Conservation (phyloP, 2,329 filamentous ascomycete species). For the Trichoderma semiorbis region DNA sequence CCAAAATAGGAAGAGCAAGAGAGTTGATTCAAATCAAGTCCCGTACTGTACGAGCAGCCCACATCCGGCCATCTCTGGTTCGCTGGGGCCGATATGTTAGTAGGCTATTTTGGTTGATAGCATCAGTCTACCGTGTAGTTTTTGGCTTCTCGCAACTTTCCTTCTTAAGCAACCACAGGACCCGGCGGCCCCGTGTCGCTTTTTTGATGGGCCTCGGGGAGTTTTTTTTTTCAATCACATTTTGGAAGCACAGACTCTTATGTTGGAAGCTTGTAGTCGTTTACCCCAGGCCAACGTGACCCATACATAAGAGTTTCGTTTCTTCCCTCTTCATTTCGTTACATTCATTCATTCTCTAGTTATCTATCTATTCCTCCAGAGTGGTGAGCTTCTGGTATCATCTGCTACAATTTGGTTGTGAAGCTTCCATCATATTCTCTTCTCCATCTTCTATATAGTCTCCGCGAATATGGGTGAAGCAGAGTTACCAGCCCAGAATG, state of each 20-base stretch:
- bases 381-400: neutral
- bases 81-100: neutral
- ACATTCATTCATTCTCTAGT: neutral
- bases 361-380: neutral
- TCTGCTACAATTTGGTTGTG: neutral
- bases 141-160: neutral
- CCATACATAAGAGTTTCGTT: neutral
- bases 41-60: neutral
- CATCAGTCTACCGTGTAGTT: neutral
- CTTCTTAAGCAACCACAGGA: neutral
- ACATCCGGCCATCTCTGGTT: neutral
- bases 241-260: neutral
- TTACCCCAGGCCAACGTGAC: neutral
- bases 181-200: neutral
- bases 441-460: neutral
- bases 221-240: neutral
- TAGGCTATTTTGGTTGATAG: neutral
- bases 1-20: neutral
- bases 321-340: neutral
- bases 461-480: neutral
- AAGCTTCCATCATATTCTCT: neutral
- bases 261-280: neutral
- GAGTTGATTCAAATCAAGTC: neutral
- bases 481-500: neutral
- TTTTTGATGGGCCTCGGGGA: neutral